phyloP scores from a whole-genome alignment of 1,284 basidiomycete species.

The Cutaneotrichosporon sp. region DNA sequence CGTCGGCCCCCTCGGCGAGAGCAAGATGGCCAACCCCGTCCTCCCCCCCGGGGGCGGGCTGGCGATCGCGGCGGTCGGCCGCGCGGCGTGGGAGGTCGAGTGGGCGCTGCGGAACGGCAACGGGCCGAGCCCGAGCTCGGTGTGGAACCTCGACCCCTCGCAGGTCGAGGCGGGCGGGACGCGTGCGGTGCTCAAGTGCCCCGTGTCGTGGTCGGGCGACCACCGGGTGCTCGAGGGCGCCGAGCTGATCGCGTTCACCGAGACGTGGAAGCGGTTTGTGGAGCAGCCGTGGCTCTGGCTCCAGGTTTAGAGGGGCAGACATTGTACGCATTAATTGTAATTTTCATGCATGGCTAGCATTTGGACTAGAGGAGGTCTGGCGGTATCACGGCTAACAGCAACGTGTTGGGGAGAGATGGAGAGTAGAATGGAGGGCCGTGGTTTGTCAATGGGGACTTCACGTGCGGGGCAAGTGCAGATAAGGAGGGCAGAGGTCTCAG shows the following conservation, averaged over 20 bases:
- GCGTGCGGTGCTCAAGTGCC: constrained; percentile 64
- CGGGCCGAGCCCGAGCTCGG: constrained; percentile 39
- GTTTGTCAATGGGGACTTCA: too few relatives aligned
- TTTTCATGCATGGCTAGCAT: constrained; percentile 3
- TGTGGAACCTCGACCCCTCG: constrained; percentile 61
- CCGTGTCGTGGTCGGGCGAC: constrained; percentile 84
- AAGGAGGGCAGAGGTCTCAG: too few relatives aligned
- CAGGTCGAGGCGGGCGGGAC: constrained; percentile 58
- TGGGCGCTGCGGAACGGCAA: constrained; percentile 26
- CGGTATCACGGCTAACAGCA: neutral
- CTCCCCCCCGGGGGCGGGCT: constrained; percentile 85
- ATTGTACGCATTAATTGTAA: neutral
- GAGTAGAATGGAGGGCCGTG: too few relatives aligned
- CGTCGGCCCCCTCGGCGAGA: constrained; percentile 75
- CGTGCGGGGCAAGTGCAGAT: too few relatives aligned
- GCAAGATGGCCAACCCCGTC: constrained; percentile 72
- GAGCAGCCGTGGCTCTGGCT: constrained; percentile 69
- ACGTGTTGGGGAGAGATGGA: too few relatives aligned
- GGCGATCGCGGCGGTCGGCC: constrained; percentile 84
- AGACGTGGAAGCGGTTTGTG: constrained; percentile 81
- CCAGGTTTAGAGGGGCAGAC: constrained; percentile 25
- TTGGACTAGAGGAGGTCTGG: neutral
- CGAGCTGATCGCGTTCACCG: constrained; percentile 86
- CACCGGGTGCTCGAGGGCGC: constrained; percentile 86
- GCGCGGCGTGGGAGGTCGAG: constrained; percentile 67